These are phyloP conservation scores for Fomitiporia mediterranea DNA, from an alignment of 1,284 basidiomycete species.

Conservation along the genomic window DNA sequence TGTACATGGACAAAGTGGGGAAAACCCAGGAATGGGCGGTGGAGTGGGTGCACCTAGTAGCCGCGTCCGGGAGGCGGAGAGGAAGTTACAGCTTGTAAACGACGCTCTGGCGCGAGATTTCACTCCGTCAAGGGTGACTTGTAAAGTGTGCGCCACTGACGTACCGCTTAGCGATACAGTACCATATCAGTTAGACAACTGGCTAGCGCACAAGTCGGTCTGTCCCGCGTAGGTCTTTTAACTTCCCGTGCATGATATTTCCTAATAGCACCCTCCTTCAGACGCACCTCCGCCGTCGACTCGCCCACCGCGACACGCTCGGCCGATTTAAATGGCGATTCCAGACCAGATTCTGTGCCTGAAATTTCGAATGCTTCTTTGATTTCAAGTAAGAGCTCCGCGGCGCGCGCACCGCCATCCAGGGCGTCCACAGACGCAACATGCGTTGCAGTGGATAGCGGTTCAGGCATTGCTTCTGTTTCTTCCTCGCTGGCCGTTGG, in stretches of 20 bases:
- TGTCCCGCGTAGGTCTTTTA: constrained; percentile 4
- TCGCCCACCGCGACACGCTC: not conserved
- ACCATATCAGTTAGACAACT: constrained; percentile 15
- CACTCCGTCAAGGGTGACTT: constrained; percentile 7
- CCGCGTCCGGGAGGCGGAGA: constrained; percentile 18
- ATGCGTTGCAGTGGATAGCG: not conserved
- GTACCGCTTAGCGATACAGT: constrained; percentile 6
- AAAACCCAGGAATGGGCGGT: not conserved
- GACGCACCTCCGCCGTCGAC: not conserved
- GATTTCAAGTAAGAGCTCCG: not conserved
- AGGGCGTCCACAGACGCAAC: constrained; percentile 10
- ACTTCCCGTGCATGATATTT: not conserved
- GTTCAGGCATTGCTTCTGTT: not conserved
- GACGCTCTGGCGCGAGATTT: constrained; percentile 18
- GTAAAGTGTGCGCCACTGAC: constrained; percentile 10
- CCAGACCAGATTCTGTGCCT: not conserved
- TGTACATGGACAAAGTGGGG: constrained; percentile 11
- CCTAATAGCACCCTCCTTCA: not conserved
- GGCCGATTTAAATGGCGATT: not conserved
- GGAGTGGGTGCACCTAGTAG: constrained; percentile 7
- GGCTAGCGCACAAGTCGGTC: constrained; percentile 13
- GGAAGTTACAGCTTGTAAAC: constrained; percentile 19
- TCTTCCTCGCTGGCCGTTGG: not conserved
- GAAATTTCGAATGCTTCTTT: not conserved
- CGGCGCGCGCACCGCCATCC: constrained; percentile 3